A percentile compares a stretch with the other conserved stretches of the same genome.
phyloP scores from a whole-genome alignment of 345 rosid genomes.

The Lepidium didymum region DNA sequence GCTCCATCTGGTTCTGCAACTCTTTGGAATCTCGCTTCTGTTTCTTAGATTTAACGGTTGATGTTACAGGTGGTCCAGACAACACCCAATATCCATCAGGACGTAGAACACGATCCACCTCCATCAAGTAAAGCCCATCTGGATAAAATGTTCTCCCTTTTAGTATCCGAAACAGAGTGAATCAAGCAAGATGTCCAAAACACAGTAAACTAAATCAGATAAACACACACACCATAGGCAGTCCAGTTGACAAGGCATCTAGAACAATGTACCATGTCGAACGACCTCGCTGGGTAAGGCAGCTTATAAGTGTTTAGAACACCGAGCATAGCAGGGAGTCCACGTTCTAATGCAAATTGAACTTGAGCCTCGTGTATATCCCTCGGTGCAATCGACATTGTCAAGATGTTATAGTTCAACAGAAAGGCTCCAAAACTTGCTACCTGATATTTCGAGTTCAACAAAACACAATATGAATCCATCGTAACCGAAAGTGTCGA shows the following conservation, averaged over 20 bases:
- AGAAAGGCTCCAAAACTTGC: slow-evolving; percentile 69
- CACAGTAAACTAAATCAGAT: neutral
- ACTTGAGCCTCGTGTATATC: slow-evolving; percentile 77
- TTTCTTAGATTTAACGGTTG: slow-evolving; percentile 36
- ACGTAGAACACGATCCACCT: slow-evolving; percentile 61
- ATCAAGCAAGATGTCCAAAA: neutral
- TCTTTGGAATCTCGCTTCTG: slow-evolving; percentile 39
- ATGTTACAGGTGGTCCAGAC: slow-evolving; percentile 65
- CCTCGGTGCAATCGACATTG: slow-evolving; percentile 75
- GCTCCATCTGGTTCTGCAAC: slow-evolving; percentile 41
- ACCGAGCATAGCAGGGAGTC: slow-evolving; percentile 67
- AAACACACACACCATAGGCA: slow-evolving; percentile 30
- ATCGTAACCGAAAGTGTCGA: neutral
- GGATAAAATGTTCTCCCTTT: slow-evolving; percentile 8
- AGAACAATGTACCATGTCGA: slow-evolving; percentile 73
- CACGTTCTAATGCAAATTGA: slow-evolving; percentile 67
- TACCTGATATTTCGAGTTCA: slow-evolving; percentile 35
- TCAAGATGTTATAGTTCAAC: slow-evolving; percentile 44
- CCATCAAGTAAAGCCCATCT: slow-evolving; percentile 69
- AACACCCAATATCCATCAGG: slow-evolving; percentile 68
- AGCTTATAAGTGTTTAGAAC: slow-evolving; percentile 48
- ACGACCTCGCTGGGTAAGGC: slow-evolving; percentile 61
- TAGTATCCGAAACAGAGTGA: slow-evolving; percentile 1
- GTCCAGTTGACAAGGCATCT: slow-evolving; percentile 68
- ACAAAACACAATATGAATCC: neutral